These are phyloP conservation scores for Amoebophrya sp. DNA, from an alignment of 169 alveolate genomes.

Conservation along the genomic window DNA sequence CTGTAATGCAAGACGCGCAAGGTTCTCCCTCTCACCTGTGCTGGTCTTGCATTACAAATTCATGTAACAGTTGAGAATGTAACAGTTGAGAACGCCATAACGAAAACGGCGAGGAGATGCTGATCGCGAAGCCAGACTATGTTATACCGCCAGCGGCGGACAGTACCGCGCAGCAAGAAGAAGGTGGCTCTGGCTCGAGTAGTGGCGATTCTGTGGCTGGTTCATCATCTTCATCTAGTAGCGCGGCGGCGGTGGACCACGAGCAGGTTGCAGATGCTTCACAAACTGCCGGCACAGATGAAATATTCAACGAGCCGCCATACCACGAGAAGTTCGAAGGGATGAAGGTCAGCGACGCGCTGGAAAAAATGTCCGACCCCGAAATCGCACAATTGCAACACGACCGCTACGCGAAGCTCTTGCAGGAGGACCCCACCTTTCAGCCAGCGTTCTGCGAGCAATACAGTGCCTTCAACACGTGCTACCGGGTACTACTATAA, in stretches of 20 bases:
- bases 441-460: slow-evolving; percentile 18
- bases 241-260: background rate
- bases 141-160: too few species aligned
- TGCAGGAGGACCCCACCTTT: background rate
- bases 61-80: too few species aligned
- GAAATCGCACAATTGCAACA: slow-evolving; percentile 3
- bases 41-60: too few species aligned
- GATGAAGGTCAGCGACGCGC: background rate
- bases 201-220: background rate
- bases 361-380: background rate
- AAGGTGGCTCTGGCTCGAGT: too few species aligned
- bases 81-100: too few species aligned
- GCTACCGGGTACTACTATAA: slow-evolving; percentile 4
- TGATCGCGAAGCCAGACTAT: too few species aligned
- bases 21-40: too few species aligned
- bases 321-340: background rate
- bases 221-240: background rate
- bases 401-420: background rate
- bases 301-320: background rate
- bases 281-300: too few species aligned
- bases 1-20: too few species aligned
- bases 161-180: too few species aligned
- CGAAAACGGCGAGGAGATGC: too few species aligned
- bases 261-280: too few species aligned
- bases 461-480: slow-evolving; percentile 6